Base-by-base conservation (phyloP, 2,329 filamentous ascomycete species). In the Myotisia sp. region DNA sequence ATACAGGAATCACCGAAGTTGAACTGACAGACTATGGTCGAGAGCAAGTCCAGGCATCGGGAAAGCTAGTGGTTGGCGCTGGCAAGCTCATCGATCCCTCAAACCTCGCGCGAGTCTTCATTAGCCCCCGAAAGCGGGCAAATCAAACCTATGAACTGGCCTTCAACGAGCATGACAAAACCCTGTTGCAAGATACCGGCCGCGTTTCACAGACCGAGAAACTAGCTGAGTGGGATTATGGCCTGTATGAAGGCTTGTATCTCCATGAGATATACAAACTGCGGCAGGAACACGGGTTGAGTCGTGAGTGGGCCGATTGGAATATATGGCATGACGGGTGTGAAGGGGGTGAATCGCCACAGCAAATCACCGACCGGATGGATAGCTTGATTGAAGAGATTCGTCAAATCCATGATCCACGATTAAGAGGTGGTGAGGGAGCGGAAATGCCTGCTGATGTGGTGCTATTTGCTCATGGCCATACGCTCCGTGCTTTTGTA, bases 161-260 rank as follows among this genome's bases (percentile, higher is more conserved):
- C 1, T 57, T 64, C 21, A 46, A 47, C 4, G 46, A 51, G 20
- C 47, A 41, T 5, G 46, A 48, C 12, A 45, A 42, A 31, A 32
- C 44, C 13, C 29, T 29, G 3, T 33, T 56, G 9, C 41, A 40
- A 2, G 41, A 42, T 5, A 42, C 41, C 0, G 33, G 40, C 20
- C 56, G 59, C 26, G 55, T 72, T 17, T 53, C 64, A 37, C 50
- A 67, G 21, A 72, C 67, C 2, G 63, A 69, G 37, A 52, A 55
- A 2, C 55, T 76, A 27, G 56, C 64, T 2, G 72, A 76, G 49
- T 77, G 73, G 73, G 65, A 70, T 39, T 77, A 76, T 51, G 72
- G 73, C 29, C 56, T 65, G 39, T 77, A 76, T 48, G 73, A 77
- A 49, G 73, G 73, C 7, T 49, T 74, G 16, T 62, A 61, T 29